phyloP scores from a whole-genome alignment of 495 filamentous ascomycete genomes.

The Trichocladium uniseriatum region DNA sequence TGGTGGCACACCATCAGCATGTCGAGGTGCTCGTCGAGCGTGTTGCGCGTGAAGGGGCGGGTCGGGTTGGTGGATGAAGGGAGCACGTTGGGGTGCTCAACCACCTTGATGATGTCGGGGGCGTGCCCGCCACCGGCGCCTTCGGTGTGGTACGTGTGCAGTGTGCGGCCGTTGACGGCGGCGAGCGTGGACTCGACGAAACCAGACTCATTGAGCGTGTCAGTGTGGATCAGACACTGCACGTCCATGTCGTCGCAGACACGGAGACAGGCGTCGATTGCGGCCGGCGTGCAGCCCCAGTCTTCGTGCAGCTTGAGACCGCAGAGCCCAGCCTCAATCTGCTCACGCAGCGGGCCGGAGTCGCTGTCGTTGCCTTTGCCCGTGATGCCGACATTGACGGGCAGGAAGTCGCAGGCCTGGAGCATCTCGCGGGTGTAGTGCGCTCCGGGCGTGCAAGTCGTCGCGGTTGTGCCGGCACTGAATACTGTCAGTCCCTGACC shows the following conservation, averaged over 20 bases:
- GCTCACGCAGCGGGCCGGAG: conserved; percentile 63
- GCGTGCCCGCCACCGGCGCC: conserved; percentile 95
- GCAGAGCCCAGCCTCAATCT: conserved; percentile 73
- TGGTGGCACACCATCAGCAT: conserved; percentile 99
- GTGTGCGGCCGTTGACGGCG: conserved; percentile 81
- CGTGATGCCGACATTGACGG: conserved; percentile 87
- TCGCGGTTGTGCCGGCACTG: conserved; percentile 88
- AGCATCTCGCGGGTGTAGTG: conserved; percentile 88
- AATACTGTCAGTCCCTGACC: conserved; percentile 1
- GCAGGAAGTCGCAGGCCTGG: conserved; percentile 77
- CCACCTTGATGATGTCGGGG: conserved; percentile 92
- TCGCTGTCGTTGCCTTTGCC: conserved; percentile 91
- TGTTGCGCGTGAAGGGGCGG: conserved; percentile 84
- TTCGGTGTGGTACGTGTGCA: conserved; percentile 98
- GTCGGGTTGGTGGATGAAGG: conserved; percentile 92
- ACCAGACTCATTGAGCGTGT: conserved; percentile 94
- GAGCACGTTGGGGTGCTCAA: conserved; percentile 85
- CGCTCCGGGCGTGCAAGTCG: conserved; percentile 85
- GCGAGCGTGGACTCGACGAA: conserved; percentile 90
- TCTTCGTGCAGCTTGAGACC: conserved; percentile 97
- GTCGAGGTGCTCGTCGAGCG: conserved; percentile 92
- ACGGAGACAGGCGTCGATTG: conserved; percentile 80
- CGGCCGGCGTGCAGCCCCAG: conserved; percentile 88
- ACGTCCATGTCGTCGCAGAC: conserved; percentile 89
- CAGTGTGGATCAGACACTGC: conserved; percentile 94